These are phyloP conservation scores for Proteromonas lacertae DNA, from an alignment of 352 stramenopile genomes.

Conservation along the genomic window DNA sequence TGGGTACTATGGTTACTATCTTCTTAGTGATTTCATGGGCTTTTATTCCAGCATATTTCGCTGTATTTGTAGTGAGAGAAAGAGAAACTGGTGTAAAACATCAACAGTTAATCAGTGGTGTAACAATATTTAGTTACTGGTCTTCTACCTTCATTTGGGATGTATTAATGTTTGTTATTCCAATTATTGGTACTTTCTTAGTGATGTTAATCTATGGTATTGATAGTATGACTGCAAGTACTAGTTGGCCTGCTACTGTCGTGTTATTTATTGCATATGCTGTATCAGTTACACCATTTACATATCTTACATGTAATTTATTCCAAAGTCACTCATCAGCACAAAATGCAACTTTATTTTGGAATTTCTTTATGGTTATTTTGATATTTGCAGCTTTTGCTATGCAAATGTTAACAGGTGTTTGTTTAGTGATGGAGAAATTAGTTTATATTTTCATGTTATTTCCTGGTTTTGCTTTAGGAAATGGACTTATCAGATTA, in stretches of 20 bases:
- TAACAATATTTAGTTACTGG: constrained; percentile 34
- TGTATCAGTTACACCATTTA: constrained; percentile 14
- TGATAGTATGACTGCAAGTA: constrained; percentile 6
- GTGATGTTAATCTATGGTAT: constrained; percentile 7
- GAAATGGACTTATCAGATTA: not conserved
- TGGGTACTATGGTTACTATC: constrained; percentile 32
- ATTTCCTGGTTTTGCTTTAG: not conserved
- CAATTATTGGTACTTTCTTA: constrained; percentile 7
- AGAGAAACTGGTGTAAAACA: constrained; percentile 35
- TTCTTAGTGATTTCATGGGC: constrained; percentile 44
- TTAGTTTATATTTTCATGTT: not conserved
- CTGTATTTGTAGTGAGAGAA: constrained; percentile 50
- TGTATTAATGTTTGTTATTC: constrained; percentile 2
- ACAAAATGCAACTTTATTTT: constrained; percentile 16
- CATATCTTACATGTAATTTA: constrained; percentile 17
- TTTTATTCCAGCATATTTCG: constrained; percentile 40
- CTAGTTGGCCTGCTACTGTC: not conserved
- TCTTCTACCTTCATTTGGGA: constrained; percentile 15
- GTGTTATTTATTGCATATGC: constrained; percentile 19
- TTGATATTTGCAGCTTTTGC: constrained; percentile 18
- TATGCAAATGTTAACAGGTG: not conserved
- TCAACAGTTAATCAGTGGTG: constrained; percentile 38
- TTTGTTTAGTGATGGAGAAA: not conserved
- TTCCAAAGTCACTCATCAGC: constrained; percentile 22
- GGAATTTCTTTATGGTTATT: constrained; percentile 25